Evolutionary conservation across 2,329 filamentous ascomycete species (phyloP), one percentile per base, ranked within the genome.

Genomic region (Alternaria gaisen): DNA sequence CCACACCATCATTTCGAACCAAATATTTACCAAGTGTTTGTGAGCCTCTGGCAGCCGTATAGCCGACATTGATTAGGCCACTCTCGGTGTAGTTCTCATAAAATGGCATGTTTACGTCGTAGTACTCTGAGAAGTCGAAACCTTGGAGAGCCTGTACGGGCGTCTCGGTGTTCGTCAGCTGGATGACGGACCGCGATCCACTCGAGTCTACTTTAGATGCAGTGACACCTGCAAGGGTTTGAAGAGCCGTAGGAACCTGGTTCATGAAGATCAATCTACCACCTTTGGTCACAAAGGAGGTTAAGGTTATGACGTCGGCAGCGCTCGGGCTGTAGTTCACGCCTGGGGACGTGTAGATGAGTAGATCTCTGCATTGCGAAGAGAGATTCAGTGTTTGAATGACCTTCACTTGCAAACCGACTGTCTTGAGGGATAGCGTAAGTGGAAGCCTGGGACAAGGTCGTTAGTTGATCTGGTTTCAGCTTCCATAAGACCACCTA

Each of bases 231-330:
- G 58, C 58, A 24, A 60, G 58, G 14, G 41, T 7, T 47, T 57
- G 58, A 30, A 60, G 58, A 20, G 46, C 32, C 8, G 46, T 34
- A 4, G 58, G 58, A n/a, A 60, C 58, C 32, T 40, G 16, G 41
- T 34, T 60, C 58, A 60, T 60, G 32, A 60, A 60, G n/a, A 60
- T 53, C n/a, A 60, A 30, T 5, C 20, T 47, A 38, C 58, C 58
- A n/a, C 58, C 58, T 26, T 38, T 57, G 32, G 47, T 4, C 32
- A 60, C 58, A 26, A 60, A 60, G 1, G 58, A 60, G 5, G 32
- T 57, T 34, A 60, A 47, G 6, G 53, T 16, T 11, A 32, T 6
- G 10, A 60, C 47, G 52, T 60, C 53, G 11, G 53, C 41, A 20
- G 53, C 28, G 26, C 32, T 60, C 28, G 58, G 58, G 46, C 24